Base-by-base conservation (phyloP, 1,139 yeast genomes). In the Meyerozyma elateridarum region DNA sequence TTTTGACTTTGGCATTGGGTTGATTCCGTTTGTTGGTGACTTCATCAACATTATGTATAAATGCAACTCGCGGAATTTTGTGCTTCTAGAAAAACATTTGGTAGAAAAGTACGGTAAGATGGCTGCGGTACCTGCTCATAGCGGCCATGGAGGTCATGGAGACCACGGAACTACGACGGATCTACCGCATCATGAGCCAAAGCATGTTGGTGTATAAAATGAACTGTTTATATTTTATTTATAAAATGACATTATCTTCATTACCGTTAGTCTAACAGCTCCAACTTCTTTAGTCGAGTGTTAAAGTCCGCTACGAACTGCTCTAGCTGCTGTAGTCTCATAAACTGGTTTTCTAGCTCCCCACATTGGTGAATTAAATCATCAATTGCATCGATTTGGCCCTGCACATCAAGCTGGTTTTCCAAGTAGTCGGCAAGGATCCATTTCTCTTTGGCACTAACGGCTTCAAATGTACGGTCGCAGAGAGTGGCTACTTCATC, bases 11-110 rank as follows among this genome's bases (percentile, higher is more conserved):
- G 67, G 69, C 1, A 59, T 85, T 33, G 88, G 91, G 0, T 58
- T 85, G 46, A 72, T 82, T 27, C 94, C 95, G 2, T 40, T 84
- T 25, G 74, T 84, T 12, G 95, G 95, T 8, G 85, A 76, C 44
- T 55, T 82, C 28, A 66, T 80, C 34, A 77, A 76, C 40, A 76
- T 85, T 17, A 61, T 79, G 33, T 85, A 81, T 59, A 80, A 83
- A 59, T 77, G 88, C 35, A 83, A 83, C 45, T 79, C 85, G 20
- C 60, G 95, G 39, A 85, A 85, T 51, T 78, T 79, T 31, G 61
- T 82, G 25, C 44, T 81, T 30, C 55, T 83, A 45, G 89, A 84
- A 50, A 66, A 69, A 35, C 61, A 73, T 41, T 56, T 82, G 44
- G 66, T 70, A 22, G 59, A 64, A 29, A 74, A 73, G 44, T 59